These are phyloP conservation scores for Sclerotinia subarctica DNA, from an alignment of 2,329 filamentous ascomycete species.

Conservation along the genomic window DNA sequence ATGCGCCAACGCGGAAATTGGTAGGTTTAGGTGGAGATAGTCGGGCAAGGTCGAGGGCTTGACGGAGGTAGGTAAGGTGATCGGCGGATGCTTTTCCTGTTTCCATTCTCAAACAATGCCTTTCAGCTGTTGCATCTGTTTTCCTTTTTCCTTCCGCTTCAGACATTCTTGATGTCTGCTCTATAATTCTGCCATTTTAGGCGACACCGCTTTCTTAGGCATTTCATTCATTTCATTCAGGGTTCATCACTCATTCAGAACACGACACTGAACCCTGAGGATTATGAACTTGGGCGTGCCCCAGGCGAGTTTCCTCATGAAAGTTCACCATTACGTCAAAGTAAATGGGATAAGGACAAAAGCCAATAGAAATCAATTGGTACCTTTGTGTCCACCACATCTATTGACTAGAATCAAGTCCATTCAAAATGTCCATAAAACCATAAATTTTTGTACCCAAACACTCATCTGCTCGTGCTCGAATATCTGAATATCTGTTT, in stretches of 20 bases:
- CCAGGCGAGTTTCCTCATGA: background rate
- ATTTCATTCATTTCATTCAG: background rate
- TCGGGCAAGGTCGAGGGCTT: constrained; percentile 72
- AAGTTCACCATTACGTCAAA: constrained; percentile 6
- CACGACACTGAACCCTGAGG: background rate
- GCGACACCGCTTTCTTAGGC: constrained; percentile 4
- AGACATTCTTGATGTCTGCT: background rate
- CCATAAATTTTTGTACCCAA: constrained; percentile 1
- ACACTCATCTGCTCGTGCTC: constrained; percentile 14
- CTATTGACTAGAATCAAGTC: background rate
- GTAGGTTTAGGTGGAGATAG: constrained; percentile 81
- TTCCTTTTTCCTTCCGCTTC: background rate
- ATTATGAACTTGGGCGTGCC: background rate
- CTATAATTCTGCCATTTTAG: constrained; percentile 4
- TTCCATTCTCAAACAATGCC: background rate
- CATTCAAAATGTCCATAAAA: background rate
- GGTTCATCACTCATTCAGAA: background rate
- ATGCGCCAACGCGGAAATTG: constrained; percentile 92
- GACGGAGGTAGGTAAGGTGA: constrained; percentile 54
- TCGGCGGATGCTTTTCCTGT: background rate
- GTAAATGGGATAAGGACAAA: constrained; percentile 3
- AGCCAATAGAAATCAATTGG: constrained; percentile 6
- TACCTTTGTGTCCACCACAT: background rate
- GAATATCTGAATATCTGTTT: constrained; percentile 9
- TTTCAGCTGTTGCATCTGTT: background rate